Percentiles rank a stretch among this genome's conserved stretches.
These are phyloP conservation scores for Picochlorum costavermella DNA, from an alignment of 139 green algal species.

Conservation along the genomic window DNA sequence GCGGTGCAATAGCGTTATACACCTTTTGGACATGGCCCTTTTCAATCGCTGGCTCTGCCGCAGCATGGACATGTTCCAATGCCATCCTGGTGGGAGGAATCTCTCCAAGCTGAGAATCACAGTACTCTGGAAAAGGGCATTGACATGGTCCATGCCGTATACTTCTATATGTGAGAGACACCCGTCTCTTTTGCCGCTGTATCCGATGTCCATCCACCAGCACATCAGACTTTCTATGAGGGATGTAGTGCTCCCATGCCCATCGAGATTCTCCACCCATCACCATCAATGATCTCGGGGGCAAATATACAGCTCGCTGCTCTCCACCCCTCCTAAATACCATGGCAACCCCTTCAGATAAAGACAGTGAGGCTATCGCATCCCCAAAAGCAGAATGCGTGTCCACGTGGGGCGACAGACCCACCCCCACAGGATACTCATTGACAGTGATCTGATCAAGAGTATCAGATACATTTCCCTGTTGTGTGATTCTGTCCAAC, in stretches of 20 bases:
- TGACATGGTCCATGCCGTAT: slow-evolving; percentile 51
- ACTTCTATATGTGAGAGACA: slow-evolving; percentile 86
- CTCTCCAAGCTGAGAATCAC: slow-evolving; percentile 73
- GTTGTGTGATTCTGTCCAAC: slow-evolving; percentile 9
- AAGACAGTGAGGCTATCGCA: slow-evolving; percentile 75
- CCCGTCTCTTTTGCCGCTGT: slow-evolving; percentile 32
- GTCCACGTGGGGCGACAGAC: slow-evolving; percentile 88
- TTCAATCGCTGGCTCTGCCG: slow-evolving; percentile 37
- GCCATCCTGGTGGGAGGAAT: slow-evolving; percentile 59
- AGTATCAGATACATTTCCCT: slow-evolving; percentile 4
- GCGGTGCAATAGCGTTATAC: slow-evolving; percentile 91
- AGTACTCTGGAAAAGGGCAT: slow-evolving; percentile 73
- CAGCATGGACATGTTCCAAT: neutral
- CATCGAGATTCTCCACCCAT: slow-evolving; percentile 75
- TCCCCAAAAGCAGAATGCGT: slow-evolving; percentile 87
- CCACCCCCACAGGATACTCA: slow-evolving; percentile 85
- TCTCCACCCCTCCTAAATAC: slow-evolving; percentile 54
- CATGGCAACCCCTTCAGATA: slow-evolving; percentile 70
- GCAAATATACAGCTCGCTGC: slow-evolving; percentile 55
- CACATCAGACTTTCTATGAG: slow-evolving; percentile 71
- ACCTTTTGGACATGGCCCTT: slow-evolving; percentile 68
- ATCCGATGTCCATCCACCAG: slow-evolving; percentile 34
- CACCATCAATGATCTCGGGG: slow-evolving; percentile 72
- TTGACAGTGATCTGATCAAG: slow-evolving; percentile 87
- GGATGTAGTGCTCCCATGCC: slow-evolving; percentile 89